phyloP scores from a whole-genome alignment of 106 monocot genomes.

The Allium cepa region DNA sequence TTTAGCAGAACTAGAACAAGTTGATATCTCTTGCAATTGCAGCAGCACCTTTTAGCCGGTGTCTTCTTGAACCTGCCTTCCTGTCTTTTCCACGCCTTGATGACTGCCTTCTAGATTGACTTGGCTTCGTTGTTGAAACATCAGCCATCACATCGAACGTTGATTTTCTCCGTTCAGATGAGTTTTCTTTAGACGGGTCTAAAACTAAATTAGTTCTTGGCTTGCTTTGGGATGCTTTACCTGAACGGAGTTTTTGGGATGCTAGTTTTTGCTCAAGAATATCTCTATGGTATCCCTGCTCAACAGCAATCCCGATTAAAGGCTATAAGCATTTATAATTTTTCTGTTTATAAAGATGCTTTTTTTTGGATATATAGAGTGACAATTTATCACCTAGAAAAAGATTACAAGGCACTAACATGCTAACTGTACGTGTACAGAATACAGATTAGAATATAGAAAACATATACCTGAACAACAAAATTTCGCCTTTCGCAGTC shows the following conservation, averaged over 20 bases:
- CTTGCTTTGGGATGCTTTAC: constrained; percentile 6
- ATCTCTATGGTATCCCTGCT: constrained; percentile 82
- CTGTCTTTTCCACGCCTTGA: constrained; percentile 23
- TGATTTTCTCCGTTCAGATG: background rate
- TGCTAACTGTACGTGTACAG: background rate
- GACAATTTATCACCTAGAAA: too few relatives aligned
- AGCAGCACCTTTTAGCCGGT: constrained; percentile 19
- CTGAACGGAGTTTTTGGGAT: constrained; percentile 4
- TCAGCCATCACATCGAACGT: constrained; percentile 4
- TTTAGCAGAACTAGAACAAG: constrained; percentile 1
- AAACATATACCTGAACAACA: constrained; percentile 69
- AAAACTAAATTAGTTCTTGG: background rate
- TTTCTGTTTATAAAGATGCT: too few relatives aligned
- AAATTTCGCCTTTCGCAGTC: constrained; percentile 97
- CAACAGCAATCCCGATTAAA: background rate
- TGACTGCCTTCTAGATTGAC: constrained; percentile 26
- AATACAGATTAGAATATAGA: background rate
- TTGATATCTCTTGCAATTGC: constrained; percentile 17
- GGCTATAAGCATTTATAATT: too few relatives aligned
- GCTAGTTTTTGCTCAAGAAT: constrained; percentile 42
- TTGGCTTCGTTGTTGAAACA: constrained; percentile 7
- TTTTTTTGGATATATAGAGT: too few relatives aligned
- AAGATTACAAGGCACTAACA: too few relatives aligned
- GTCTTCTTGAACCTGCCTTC: constrained; percentile 40
- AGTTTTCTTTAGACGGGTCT: too few relatives aligned